Percentiles rank a stretch among this genome's conserved stretches.
Evolutionary conservation across 2,329 filamentous ascomycete species (phyloP).

Genomic region (Penicillium sp.): DNA sequence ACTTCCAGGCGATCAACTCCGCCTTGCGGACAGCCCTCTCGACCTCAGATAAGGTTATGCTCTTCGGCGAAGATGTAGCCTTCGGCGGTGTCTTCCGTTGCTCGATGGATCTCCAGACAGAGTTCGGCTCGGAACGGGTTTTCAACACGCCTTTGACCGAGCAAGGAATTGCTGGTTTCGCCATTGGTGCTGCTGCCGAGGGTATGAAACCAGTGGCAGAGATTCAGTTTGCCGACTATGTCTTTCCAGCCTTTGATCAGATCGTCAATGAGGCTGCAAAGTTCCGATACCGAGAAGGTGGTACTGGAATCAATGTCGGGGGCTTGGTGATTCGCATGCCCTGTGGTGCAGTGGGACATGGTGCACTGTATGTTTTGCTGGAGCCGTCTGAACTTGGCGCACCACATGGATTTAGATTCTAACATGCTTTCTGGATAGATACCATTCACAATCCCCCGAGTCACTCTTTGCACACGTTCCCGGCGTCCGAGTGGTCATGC

Average conservation of each 20-base stretch:
- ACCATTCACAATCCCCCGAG: slow-evolving; percentile 91
- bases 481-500: slow-evolving; percentile 83
- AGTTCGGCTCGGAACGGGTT: slow-evolving; percentile 84
- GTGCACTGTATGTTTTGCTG: slow-evolving; percentile 64
- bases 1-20: slow-evolving; percentile 93
- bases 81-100: slow-evolving; percentile 97
- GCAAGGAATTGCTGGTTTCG: slow-evolving; percentile 93
- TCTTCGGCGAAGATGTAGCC: slow-evolving; percentile 96
- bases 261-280: slow-evolving; percentile 93
- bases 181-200: slow-evolving; percentile 85
- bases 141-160: slow-evolving; percentile 97
- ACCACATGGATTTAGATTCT: not conserved
- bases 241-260: slow-evolving; percentile 92
- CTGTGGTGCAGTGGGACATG: slow-evolving; percentile 86
- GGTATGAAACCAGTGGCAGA: slow-evolving; percentile 93
- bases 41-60: slow-evolving; percentile 81
- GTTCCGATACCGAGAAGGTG: slow-evolving; percentile 75
- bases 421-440: slow-evolving; percentile 41
- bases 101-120: slow-evolving; percentile 86
- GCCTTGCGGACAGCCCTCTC: slow-evolving; percentile 82
- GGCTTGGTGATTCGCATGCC: slow-evolving; percentile 90
- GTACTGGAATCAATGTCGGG: slow-evolving; percentile 70
- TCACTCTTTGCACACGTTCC: slow-evolving; percentile 87
- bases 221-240: slow-evolving; percentile 94
- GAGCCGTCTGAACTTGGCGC: too few species aligned